Conservation (phyloP, 2,329 filamentous ascomycete species). For the Scedosporium boydii region DNA sequence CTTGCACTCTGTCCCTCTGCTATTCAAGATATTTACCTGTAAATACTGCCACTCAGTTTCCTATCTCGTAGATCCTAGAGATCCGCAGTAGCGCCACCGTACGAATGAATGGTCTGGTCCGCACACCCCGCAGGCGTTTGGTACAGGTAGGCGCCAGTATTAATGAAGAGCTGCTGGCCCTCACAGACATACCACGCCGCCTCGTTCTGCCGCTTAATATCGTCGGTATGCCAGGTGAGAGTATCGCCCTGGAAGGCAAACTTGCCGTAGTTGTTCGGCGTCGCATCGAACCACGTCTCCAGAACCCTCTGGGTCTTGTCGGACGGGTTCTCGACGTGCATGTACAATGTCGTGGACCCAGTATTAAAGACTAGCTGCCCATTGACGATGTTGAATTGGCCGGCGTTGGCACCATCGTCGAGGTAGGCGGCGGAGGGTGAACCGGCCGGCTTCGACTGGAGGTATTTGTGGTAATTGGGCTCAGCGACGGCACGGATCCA, state of each 20-base stretch:
- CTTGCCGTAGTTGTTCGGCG: slow-evolving; percentile 42
- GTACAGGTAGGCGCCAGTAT: slow-evolving; percentile 49
- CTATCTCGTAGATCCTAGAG: not conserved
- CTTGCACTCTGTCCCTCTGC: too few relatives aligned
- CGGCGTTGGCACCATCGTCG: slow-evolving; percentile 40
- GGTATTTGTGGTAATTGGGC: slow-evolving; percentile 48
- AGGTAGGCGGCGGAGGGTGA: slow-evolving; percentile 39
- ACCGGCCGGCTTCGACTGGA: slow-evolving; percentile 36
- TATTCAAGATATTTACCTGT: not conserved
- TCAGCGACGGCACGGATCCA: slow-evolving; percentile 48
- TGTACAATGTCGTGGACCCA: slow-evolving; percentile 30
- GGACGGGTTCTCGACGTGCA: slow-evolving; percentile 35
- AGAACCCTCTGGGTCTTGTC: slow-evolving; percentile 37
- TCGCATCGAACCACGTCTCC: slow-evolving; percentile 38
- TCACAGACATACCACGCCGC: slow-evolving; percentile 51
- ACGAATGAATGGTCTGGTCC: slow-evolving; percentile 37
- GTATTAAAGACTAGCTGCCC: slow-evolving; percentile 47
- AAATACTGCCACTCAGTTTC: not conserved
- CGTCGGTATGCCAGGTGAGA: slow-evolving; percentile 40
- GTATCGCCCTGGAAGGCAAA: slow-evolving; percentile 51
- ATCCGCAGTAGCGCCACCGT: not conserved
- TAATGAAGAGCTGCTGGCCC: slow-evolving; percentile 42
- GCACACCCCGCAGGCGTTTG: slow-evolving; percentile 46
- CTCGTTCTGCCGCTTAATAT: slow-evolving; percentile 41
- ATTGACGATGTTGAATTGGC: slow-evolving; percentile 45